A percentile compares a stretch with the other conserved stretches of the same genome.
Conservation (phyloP, 331 rosid species). For the Malus hybrid region DNA sequence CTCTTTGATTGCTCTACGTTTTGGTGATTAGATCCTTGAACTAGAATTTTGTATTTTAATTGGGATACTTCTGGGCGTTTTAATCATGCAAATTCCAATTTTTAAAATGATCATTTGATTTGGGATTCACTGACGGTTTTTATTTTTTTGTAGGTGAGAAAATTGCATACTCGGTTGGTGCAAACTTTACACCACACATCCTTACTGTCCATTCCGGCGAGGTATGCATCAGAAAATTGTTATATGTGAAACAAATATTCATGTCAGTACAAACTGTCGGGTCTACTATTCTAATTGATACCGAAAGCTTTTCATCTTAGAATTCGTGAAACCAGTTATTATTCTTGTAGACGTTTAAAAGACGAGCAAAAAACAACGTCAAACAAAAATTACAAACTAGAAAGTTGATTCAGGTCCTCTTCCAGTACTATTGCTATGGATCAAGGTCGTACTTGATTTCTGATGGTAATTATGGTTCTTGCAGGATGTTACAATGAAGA, state of each 20-base stretch:
- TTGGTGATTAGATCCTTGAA: neutral
- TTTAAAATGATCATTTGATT: conserved; percentile 1
- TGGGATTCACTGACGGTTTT: neutral
- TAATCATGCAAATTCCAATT: neutral
- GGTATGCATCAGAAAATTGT: conserved; percentile 40
- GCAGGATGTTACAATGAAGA: conserved; percentile 87
- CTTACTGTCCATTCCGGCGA: conserved; percentile 85
- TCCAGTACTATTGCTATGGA: neutral
- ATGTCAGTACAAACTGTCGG: neutral
- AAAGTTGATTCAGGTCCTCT: neutral
- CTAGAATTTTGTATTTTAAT: neutral
- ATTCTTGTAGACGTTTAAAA: neutral
- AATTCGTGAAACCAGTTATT: neutral
- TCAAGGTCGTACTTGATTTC: neutral
- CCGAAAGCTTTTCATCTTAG: neutral
- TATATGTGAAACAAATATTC: neutral
- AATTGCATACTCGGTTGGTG: conserved; percentile 66
- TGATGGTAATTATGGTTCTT: conserved; percentile 13
- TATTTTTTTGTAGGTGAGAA: conserved; percentile 47
- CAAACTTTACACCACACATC: conserved; percentile 75
- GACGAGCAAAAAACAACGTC: neutral
- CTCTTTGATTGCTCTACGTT: neutral
- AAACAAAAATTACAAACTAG: neutral
- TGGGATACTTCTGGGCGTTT: neutral
- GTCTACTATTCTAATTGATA: neutral